phyloP scores from a whole-genome alignment of 176 grass and related monocot genomes.

The Bromus sterilis region DNA sequence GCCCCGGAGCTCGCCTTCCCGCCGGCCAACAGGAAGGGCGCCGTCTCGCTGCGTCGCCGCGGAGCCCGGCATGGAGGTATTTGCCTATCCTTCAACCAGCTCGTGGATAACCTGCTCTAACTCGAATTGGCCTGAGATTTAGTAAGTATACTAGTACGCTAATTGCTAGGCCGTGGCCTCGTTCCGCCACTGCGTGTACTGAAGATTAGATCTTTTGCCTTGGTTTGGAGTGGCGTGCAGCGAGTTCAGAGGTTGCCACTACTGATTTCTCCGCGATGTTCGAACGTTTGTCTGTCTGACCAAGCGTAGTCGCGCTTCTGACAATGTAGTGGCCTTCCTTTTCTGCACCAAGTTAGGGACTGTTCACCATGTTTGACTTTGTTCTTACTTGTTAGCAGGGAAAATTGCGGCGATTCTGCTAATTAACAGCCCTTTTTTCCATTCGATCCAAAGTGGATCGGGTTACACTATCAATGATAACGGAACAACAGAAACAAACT shows the following conservation, averaged over 20 bases:
- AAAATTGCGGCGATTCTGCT: background rate
- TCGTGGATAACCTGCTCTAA: background rate
- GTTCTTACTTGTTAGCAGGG: background rate
- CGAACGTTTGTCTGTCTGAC: background rate
- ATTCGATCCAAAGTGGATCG: too few relatives aligned
- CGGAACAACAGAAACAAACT: too few relatives aligned
- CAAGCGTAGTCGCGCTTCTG: background rate
- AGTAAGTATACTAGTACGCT: too few relatives aligned
- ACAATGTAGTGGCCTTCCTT: background rate
- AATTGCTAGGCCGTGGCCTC: background rate
- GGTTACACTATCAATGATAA: too few relatives aligned
- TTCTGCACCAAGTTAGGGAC: background rate
- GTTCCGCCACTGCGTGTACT: background rate
- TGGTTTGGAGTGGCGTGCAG: background rate
- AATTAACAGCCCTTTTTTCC: too few relatives aligned
- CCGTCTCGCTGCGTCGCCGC: constrained; percentile 9
- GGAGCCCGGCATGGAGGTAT: constrained; percentile 30
- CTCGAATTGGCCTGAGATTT: background rate
- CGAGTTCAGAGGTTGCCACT: background rate
- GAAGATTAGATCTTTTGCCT: background rate
- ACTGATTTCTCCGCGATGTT: background rate
- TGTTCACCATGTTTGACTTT: background rate
- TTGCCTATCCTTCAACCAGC: background rate
- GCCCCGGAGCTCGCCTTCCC: constrained; percentile 17
- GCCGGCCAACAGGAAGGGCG: constrained; percentile 16